A percentile compares a stretch with the other conserved stretches of the same genome.
These are phyloP conservation scores for Boletellus sp. DNA, from an alignment of 768 basidiomycete genomes.

Conservation along the genomic window DNA sequence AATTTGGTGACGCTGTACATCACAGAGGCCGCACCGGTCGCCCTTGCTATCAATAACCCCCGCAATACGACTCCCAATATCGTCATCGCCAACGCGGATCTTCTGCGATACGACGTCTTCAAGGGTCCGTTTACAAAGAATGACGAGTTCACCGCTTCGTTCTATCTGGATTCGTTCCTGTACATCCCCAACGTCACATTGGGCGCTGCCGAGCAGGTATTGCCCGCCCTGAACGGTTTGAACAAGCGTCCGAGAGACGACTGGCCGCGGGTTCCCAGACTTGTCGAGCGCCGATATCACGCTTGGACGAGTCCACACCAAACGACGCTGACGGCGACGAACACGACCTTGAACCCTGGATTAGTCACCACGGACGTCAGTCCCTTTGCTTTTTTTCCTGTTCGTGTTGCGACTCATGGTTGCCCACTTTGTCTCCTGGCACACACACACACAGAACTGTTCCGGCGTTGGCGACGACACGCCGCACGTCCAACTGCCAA, in stretches of 20 bases:
- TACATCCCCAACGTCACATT: constrained; percentile 56
- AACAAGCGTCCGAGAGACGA: too few species aligned
- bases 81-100: constrained; percentile 62
- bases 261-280: neutral
- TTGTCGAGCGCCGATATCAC: constrained; percentile 48
- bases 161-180: constrained; percentile 62
- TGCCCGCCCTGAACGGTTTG: constrained; percentile 46
- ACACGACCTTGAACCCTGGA: constrained; percentile 53
- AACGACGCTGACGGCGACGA: constrained; percentile 29
- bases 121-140: constrained; percentile 73
- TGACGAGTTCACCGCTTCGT: constrained; percentile 73
- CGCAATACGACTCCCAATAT: constrained; percentile 57
- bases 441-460: constrained; percentile 51
- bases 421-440: too few species aligned
- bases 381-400: neutral
- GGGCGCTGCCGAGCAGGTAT: constrained; percentile 48
- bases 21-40: constrained; percentile 49
- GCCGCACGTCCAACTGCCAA: constrained; percentile 57
- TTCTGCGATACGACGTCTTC: constrained; percentile 64
- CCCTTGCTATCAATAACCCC: constrained; percentile 59
- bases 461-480: constrained; percentile 76
- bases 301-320: constrained; percentile 52
- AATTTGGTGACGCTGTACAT: constrained; percentile 61
- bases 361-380: constrained; percentile 72
- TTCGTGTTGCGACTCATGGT: too few species aligned